Evolutionary conservation across 2,329 filamentous ascomycete species (phyloP), one percentile per base, ranked within the genome.

Genomic region (Diaporthe caulivora): DNA sequence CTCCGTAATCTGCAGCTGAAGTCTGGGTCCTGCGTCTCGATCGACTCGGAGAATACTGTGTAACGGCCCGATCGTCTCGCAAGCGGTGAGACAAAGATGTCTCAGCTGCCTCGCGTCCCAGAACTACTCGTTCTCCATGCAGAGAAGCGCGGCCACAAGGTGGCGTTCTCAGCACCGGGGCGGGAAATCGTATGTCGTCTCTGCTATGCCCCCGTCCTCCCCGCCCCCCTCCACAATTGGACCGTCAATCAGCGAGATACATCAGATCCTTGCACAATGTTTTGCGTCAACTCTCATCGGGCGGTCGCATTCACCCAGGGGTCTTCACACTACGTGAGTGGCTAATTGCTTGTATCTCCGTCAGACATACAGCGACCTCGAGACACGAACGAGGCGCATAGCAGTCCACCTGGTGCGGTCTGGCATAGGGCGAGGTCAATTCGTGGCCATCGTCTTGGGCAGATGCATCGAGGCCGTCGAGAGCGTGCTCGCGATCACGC

Each of bases 401-500:
- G 69, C 69, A 11, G 34, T 4, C 4, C 44, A 26, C 5, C 4
- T 71, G 10, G 47, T 18, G 8, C 31, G 34, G 2, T n/a, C 57
- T 3, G 57, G 44, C 6, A 31, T 71, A 18, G 29, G 42, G 6
- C 29, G 69, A 34, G 69, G 69, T 8, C 31, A 71, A 11, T 51
- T 47, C 37, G 69, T 65, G 8, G 57, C 57, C 18, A 17, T 71
- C 13, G 34, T 71, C 10, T 34, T 71, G 29, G 55, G 69, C 1
- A 64, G 57, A 60, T 64, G 69, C 34, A 21, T 71, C 18, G 69
- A 71, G n/a, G 57, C 69, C 11, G 34, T 71, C 47, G 69, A 71
- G 24, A 64, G 69, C 34, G 11, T 34, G 1, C 57, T 71, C 13
- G 69, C 69, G 7, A 53, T 54, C 69, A 71, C 69, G 11, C 57